Evolutionary conservation across 2,329 filamentous ascomycete species (phyloP), one percentile per base, ranked within the genome.

Genomic region (Septoria petroselini): DNA sequence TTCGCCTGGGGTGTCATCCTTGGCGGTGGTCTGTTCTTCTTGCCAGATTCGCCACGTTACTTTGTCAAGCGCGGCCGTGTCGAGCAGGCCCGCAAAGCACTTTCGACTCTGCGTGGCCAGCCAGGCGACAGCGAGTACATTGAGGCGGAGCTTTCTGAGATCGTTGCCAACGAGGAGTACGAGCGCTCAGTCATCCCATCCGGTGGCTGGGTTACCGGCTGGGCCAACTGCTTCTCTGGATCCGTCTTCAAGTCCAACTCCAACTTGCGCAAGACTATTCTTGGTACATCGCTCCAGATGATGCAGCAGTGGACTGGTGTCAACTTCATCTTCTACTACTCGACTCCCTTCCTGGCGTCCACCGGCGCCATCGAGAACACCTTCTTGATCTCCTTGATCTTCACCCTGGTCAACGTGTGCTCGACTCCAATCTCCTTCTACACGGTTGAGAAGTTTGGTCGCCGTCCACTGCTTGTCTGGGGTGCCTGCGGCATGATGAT

Each of bases 401-500:
- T 88, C 70, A 93, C 86, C 56, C 79, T 93, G 46, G 87, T 95
- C 76, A 95, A 95, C 73, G 87, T 93, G 55, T 78, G 73, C 72
- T 91, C 87, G 31, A 95, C 90, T 1, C 89, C 89, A 1, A 70
- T 94, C 62, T 93, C 89, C 23, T 95, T 95, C 81, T 95, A 78
- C 73, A 85, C 85, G 15, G 83, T 95, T 54, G 90, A 95, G 76
- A 80, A 75, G 63, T 80, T 89, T 58, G 90, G 90, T 60, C 88
- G 90, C 67, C 88, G 89, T 58, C 77, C 80, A 40, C 82, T 95
- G 51, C 83, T 95, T 59, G 79, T 95, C 68, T 79, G 76, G 65
- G 90, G 90, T 64, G 88, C 87, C 21, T 53, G 83, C 3, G 87
- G 88, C 62, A 95, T 95, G 90, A 75, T 91, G 25, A 68, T 91